Conservation (phyloP, 108 stramenopile species). For the Chaetoceros muelleri region DNA sequence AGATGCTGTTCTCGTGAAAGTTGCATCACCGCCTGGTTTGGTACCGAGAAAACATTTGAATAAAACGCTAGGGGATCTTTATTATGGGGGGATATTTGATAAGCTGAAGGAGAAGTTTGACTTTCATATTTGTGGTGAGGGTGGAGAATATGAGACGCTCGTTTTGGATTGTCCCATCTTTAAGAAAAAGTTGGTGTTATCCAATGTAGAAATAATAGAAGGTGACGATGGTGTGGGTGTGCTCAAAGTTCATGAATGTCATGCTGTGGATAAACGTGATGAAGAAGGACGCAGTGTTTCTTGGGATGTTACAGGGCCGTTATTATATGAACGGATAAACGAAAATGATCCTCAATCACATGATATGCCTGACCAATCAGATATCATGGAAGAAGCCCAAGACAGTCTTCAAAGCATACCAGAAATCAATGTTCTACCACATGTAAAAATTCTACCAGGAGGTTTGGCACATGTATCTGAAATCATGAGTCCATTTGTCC, state of each 20-base stretch:
- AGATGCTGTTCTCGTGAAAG: conserved; percentile 56
- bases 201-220: conserved; percentile 56
- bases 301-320: neutral
- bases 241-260: conserved; percentile 60
- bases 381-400: conserved; percentile 4
- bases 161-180: conserved; percentile 85
- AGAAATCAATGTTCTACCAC: conserved; percentile 20
- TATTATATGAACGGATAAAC: neutral
- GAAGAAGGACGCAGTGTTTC: conserved; percentile 7
- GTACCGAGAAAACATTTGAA: conserved; percentile 58
- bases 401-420: neutral
- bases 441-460: conserved; percentile 35
- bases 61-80: conserved; percentile 31
- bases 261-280: conserved; percentile 56
- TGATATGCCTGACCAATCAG: neutral
- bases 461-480: conserved; percentile 64
- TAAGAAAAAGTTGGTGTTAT: conserved; percentile 71
- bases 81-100: conserved; percentile 31
- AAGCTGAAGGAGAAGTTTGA: conserved; percentile 70
- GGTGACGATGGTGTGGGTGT: conserved; percentile 78
- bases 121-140: conserved; percentile 95
- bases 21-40: conserved; percentile 70
- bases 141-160: conserved; percentile 97
- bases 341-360: neutral
- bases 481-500: conserved; percentile 47